These are phyloP conservation scores for Aspergillus asperescens DNA, from an alignment of 495 filamentous ascomycete species.

Conservation along the genomic window DNA sequence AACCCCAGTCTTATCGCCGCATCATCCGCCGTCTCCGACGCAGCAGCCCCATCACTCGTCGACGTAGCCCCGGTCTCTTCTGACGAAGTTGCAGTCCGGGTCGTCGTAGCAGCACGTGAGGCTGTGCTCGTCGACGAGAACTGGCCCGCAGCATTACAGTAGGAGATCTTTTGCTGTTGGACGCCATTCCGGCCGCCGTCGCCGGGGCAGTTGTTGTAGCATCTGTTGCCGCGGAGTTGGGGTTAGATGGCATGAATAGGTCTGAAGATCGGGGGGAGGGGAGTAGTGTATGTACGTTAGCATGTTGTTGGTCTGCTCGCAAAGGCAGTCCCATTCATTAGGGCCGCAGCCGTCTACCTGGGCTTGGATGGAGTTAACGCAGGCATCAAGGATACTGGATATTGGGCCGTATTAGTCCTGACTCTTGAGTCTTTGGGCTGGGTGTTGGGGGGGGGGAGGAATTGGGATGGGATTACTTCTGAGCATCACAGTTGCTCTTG, in stretches of 20 bases:
- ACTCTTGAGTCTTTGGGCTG: too few species aligned
- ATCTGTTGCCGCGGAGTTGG: too few species aligned
- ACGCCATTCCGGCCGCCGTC: slow-evolving; percentile 23
- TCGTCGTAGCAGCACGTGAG: slow-evolving; percentile 6
- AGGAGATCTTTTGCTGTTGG: slow-evolving; percentile 22
- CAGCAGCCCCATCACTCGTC: background rate
- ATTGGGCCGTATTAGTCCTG: background rate
- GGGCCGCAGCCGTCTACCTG: slow-evolving; percentile 24
- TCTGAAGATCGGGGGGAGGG: too few species aligned
- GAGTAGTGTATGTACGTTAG: slow-evolving; percentile 23
- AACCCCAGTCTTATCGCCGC: slow-evolving; percentile 12
- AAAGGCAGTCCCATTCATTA: slow-evolving; percentile 31
- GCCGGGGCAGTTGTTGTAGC: slow-evolving; percentile 40
- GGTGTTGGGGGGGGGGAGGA: slow-evolving; percentile 1
- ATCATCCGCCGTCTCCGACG: slow-evolving; percentile 17
- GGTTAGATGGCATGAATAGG: too few species aligned
- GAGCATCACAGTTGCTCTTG: slow-evolving; percentile 4
- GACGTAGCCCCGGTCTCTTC: background rate
- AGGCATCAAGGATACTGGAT: slow-evolving; percentile 30
- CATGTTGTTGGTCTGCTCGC: slow-evolving; percentile 28
- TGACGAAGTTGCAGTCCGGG: slow-evolving; percentile 11
- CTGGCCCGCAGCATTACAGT: slow-evolving; percentile 28
- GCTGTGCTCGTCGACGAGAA: slow-evolving; percentile 6
- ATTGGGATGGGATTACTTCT: slow-evolving; percentile 7
- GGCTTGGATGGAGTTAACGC: slow-evolving; percentile 19